Percentiles rank a stretch among this genome's conserved stretches.
Evolutionary conservation across 345 rosid species (phyloP).

Genomic region (Murraya paniculata): DNA sequence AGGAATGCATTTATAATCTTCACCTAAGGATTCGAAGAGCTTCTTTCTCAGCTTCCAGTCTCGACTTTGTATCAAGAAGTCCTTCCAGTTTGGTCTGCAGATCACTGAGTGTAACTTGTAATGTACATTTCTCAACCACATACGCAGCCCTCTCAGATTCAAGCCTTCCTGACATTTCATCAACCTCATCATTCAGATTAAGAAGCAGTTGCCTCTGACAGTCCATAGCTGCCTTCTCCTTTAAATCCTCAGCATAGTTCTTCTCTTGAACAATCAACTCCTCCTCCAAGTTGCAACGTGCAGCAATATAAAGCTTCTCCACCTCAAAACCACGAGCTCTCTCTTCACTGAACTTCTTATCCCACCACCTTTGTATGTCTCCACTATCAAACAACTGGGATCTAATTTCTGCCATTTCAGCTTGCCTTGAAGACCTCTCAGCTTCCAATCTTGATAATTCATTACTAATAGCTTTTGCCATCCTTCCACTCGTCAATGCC

Average conservation of each 20-base stretch:
- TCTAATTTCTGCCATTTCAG: conserved; percentile 61
- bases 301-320: conserved; percentile 40
- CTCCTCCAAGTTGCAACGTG: conserved; percentile 52
- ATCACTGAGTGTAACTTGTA: conserved; percentile 40
- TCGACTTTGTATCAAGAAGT: conserved; percentile 57
- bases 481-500: conserved; percentile 73
- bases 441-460: conserved; percentile 67
- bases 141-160: conserved; percentile 48
- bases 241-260: conserved; percentile 41
- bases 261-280: conserved; percentile 48
- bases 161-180: conserved; percentile 72
- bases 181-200: conserved; percentile 60
- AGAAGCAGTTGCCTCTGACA: conserved; percentile 76
- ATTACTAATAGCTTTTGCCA: conserved; percentile 50
- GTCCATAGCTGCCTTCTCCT: conserved; percentile 79
- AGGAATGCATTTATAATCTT: conserved; percentile 6
- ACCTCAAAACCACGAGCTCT: conserved; percentile 42
- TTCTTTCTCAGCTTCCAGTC: conserved; percentile 74
- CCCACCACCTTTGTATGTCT: conserved; percentile 64
- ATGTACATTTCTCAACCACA: conserved; percentile 41
- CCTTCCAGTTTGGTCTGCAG: conserved; percentile 50
- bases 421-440: conserved; percentile 46
- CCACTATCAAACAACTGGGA: conserved; percentile 60
- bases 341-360: conserved; percentile 58
- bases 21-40: conserved; percentile 84